Conservation (phyloP, 192 early-diverging fungal genomes). For the Entophlyctis helioformis region DNA sequence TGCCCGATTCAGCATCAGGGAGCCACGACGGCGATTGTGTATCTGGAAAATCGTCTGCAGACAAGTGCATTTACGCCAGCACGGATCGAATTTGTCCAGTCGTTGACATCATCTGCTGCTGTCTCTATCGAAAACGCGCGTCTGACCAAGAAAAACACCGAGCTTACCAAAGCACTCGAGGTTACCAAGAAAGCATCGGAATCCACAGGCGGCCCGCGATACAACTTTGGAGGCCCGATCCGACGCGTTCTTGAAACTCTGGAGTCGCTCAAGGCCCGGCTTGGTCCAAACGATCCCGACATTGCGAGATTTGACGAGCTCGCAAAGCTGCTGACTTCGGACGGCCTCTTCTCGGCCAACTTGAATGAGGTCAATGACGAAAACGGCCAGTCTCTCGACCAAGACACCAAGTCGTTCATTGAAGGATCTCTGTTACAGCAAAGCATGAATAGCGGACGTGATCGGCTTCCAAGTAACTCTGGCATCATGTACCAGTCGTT, state of each 20-base stretch:
- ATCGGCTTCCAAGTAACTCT: no score
- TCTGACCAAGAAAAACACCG: slow-evolving; percentile 28
- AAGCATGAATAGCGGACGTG: no score
- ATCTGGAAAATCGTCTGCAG: slow-evolving; percentile 37
- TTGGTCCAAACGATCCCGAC: slow-evolving; percentile 21
- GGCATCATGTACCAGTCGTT: no score
- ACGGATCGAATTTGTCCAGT: slow-evolving; percentile 29
- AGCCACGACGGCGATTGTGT: slow-evolving; percentile 27
- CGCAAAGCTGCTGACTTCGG: slow-evolving; percentile 28
- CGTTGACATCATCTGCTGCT: slow-evolving; percentile 32
- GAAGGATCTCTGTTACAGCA: slow-evolving; percentile 34
- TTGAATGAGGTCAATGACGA: slow-evolving; percentile 43
- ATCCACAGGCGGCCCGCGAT: slow-evolving; percentile 20
- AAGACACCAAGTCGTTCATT: slow-evolving; percentile 41
- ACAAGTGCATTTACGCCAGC: slow-evolving; percentile 25
- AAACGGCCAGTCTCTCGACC: slow-evolving; percentile 32
- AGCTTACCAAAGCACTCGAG: slow-evolving; percentile 27
- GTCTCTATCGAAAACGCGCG: slow-evolving; percentile 40
- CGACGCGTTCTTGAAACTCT: slow-evolving; percentile 35
- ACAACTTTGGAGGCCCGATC: slow-evolving; percentile 43
- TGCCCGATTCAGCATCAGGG: slow-evolving; percentile 41
- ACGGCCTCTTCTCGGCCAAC: slow-evolving; percentile 33
- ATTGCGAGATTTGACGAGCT: slow-evolving; percentile 31
- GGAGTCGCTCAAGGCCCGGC: slow-evolving; percentile 20
- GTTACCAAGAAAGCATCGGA: slow-evolving; percentile 18